Evolutionary conservation across 805 yeast genomes (phyloP).

Genomic region (Kuraishia capsulata): DNA sequence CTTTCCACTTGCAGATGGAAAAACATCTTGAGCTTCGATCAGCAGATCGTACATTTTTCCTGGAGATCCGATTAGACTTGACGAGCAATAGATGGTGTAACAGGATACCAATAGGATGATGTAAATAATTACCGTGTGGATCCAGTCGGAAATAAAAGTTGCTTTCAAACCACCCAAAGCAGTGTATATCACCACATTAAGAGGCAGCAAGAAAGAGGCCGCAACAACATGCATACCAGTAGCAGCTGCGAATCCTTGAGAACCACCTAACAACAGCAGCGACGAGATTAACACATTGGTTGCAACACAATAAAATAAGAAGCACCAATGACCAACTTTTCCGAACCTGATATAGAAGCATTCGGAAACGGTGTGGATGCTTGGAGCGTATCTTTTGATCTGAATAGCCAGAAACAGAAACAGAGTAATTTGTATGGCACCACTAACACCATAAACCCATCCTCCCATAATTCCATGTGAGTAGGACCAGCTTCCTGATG

Average conservation of each 20-base stretch:
- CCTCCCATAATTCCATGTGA: constrained; percentile 32
- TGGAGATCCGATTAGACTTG: constrained; percentile 22
- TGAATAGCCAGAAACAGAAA: constrained; percentile 28
- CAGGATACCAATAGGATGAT: constrained; percentile 20
- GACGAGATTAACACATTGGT: constrained; percentile 28
- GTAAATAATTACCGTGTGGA: constrained; percentile 37
- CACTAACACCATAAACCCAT: constrained; percentile 12
- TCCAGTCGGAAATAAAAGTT: constrained; percentile 43
- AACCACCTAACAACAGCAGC: constrained; percentile 32
- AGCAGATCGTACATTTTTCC: constrained; percentile 24
- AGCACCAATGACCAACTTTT: constrained; percentile 23
- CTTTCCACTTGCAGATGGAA: constrained; percentile 14
- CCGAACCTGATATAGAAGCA: constrained; percentile 27
- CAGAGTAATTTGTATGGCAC: constrained; percentile 25
- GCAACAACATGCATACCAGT: constrained; percentile 39
- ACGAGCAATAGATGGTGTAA: constrained; percentile 18
- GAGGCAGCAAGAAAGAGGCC: constrained; percentile 32
- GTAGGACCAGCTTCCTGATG: constrained; percentile 27
- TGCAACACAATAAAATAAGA: constrained; percentile 25
- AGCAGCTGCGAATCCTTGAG: constrained; percentile 27
- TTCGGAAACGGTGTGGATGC: constrained; percentile 31
- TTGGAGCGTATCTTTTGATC: constrained; percentile 30
- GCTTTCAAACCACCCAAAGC: constrained; percentile 42
- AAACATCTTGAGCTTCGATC: constrained; percentile 8
- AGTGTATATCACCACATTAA: constrained; percentile 39